Evolutionary conservation across 2,329 filamentous ascomycete genomes (phyloP), one percentile per base, ranked within the genome.

Genomic region (Calonectria pauciramosa): DNA sequence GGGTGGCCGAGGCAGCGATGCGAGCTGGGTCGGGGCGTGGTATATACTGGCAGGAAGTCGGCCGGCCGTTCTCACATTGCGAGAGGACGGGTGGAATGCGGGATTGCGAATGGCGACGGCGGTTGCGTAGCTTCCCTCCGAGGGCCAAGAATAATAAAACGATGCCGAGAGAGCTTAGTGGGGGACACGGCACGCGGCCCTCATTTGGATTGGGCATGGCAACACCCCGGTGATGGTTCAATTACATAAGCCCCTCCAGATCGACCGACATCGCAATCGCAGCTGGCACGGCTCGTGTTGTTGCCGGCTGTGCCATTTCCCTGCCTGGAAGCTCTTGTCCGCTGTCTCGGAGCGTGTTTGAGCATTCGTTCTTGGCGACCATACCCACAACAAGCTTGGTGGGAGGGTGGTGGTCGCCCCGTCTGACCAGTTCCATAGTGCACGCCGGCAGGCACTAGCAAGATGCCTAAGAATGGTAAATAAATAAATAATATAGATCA

Each of bases 51-150:
- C 71, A 67, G 52, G 66, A 66, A 63, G 51, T 63, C 16, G 52
- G 20, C 68, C 68, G 47, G 54, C 63, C 32, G 63, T 63, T 64
- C 65, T 75, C 74, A 75, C 74, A 75, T 75, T 34, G 64, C 74
- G 71, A 73, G 66, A 47, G 30, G 63, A 32, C 16, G 14, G 14
- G 32, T 52, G 68, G 56, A 70, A 41, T 54, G 52, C 16, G 36
- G 26, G n/a, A 30, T 68, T 38, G 38, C 36, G 64, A 56, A 41
- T 64, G 68, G 54, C 64, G 72, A 68, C 68, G 34, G 56, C 10
- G 56, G 56, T 63, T 63, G 23, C 56, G 56, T 23, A 47, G 44
- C 44, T 47, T n/a, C n/a, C n/a, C 10, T 18, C 44, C 44, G 44
- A 47, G 26, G n/a, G 56, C 56, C 56, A 63, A 44, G 34, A 41